Percentiles rank a stretch among this genome's conserved stretches.
These are phyloP conservation scores for Pseudophaeomoniella oleicola DNA, from an alignment of 2,329 filamentous ascomycete species.

Conservation along the genomic window DNA sequence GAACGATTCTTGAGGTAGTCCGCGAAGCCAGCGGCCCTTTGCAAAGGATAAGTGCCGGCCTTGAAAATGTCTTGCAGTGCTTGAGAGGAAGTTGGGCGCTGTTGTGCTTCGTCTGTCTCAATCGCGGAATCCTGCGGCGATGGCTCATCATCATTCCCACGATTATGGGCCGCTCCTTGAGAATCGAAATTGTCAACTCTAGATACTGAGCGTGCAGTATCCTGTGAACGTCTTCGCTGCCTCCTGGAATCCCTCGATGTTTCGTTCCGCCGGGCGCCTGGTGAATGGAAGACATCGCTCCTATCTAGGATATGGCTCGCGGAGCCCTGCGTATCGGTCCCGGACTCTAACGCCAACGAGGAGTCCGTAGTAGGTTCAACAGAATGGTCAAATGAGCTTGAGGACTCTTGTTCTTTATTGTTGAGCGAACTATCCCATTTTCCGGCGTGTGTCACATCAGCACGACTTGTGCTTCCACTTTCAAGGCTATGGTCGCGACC, in stretches of 20 bases:
- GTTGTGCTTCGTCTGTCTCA: constrained; percentile 7
- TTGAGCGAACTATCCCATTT: too few relatives aligned
- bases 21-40: constrained; percentile 69
- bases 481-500: constrained; percentile 29
- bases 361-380: constrained; percentile 61
- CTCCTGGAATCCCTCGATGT: neutral
- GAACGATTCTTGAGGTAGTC: constrained; percentile 68
- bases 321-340: constrained; percentile 61
- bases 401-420: constrained; percentile 48
- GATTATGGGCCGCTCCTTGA: neutral
- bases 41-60: constrained; percentile 60
- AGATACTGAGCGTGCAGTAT: neutral
- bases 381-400: constrained; percentile 63
- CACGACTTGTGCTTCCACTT: constrained; percentile 48
- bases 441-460: too few relatives aligned
- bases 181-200: neutral
- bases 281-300: constrained; percentile 77
- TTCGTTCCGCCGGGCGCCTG: constrained; percentile 40
- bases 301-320: constrained; percentile 80
- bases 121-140: constrained; percentile 1
- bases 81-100: constrained; percentile 25
- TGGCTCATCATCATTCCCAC: neutral
- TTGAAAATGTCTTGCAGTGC: constrained; percentile 44
- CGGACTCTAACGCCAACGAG: constrained; percentile 52
- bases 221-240: constrained; percentile 1